Evolutionary conservation across 257 asterid species (phyloP), one percentile per base, ranked within the genome.

Genomic region (Primulina eburnea): DNA sequence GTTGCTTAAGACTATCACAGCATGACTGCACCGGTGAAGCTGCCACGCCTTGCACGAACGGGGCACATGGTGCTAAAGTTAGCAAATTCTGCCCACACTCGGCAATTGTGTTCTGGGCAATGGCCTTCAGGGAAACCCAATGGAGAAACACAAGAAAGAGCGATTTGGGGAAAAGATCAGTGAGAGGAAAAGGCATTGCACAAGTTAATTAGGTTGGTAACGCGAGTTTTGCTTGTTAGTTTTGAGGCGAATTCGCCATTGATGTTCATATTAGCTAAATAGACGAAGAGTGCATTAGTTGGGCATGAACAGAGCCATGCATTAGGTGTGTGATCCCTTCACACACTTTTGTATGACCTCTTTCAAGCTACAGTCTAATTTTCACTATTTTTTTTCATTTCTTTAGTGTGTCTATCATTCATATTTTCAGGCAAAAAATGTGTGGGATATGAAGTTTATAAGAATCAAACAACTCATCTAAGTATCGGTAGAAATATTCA

Each of bases 11-110:
- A 72, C 79, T 81, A 52, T 56, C 70, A 10, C 97, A 90, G 64
- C 97, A 90, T 6, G 47, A 10, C n/a, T 70, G 85, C 5, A 70
- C 76, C 0, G 95, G 97, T 0, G 70, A 60, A 17, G 87, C 69
- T 40, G 72, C 77, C 65, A 26, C 53, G 60, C 90, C 95, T 76
- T 85, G 88, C 66, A 82, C 90, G 66, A 87, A 88, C 6, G 90
- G 85, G 0, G 76, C 86, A 56, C 96, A 90, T 0, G 95, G 80
- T 16, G 84, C 84, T 62, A 88, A 65, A 0, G 79, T 73, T 2
- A 88, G 67, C 71, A n/a, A n/a, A n/a, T n/a, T n/a, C n/a, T n/a
- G n/a, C n/a, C n/a, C n/a, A n/a, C n/a, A n/a, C n/a, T n/a, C n/a
- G n/a, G n/a, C n/a, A n/a, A n/a, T n/a, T n/a, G n/a, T n/a, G n/a